phyloP scores from a whole-genome alignment of 139 green algal genomes.

The Coelastrella sp. region DNA sequence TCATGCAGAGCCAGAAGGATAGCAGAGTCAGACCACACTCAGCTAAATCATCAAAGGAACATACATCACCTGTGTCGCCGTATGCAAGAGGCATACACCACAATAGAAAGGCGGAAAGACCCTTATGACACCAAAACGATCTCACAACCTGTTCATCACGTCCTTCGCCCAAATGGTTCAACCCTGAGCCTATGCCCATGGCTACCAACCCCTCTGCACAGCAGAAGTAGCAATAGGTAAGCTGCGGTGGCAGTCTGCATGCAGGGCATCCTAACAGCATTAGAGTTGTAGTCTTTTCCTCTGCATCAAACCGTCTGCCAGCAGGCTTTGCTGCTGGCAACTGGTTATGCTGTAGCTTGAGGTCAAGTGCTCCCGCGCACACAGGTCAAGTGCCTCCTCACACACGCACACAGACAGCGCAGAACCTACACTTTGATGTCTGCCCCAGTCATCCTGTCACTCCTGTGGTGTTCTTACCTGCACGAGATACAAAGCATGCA shows the following conservation, averaged over 20 bases:
- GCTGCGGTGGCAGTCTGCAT: neutral
- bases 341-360: too few relatives aligned
- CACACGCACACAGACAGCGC: too few relatives aligned
- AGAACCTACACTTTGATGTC: too few relatives aligned
- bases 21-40: slow-evolving; percentile 14
- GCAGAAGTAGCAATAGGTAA: neutral
- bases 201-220: neutral
- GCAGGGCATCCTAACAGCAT: too few relatives aligned
- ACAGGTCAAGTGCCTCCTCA: too few relatives aligned
- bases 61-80: slow-evolving; percentile 9
- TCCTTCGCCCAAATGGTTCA: neutral
- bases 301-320: too few relatives aligned
- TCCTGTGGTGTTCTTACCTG: neutral
- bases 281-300: too few relatives aligned
- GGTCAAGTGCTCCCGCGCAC: too few relatives aligned
- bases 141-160: neutral
- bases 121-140: neutral
- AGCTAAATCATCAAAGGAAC: slow-evolving; percentile 24
- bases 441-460: too few relatives aligned
- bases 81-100: slow-evolving; percentile 5
- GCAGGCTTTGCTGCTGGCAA: too few relatives aligned
- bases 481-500: neutral
- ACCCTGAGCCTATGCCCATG: neutral
- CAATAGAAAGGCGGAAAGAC: neutral
- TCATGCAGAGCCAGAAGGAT: slow-evolving; percentile 33